These are phyloP conservation scores for Hypomontagnella submonticulosa DNA, from an alignment of 495 filamentous ascomycete genomes.

Conservation along the genomic window DNA sequence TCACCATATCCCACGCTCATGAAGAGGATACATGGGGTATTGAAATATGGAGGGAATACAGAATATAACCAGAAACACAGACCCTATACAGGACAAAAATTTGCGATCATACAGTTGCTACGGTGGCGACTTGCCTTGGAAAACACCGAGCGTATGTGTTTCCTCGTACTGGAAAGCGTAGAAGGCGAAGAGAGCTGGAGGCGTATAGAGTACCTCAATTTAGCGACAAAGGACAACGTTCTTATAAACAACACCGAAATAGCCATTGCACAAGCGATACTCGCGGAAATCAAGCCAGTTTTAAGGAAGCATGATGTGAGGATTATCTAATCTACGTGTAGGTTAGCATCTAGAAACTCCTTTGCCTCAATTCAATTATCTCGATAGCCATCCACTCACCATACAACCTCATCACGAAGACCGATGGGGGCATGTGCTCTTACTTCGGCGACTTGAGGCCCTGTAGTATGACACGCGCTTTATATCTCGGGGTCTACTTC, in stretches of 20 bases:
- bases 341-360: no score
- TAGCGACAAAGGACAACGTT: background rate
- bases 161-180: slow-evolving; percentile 21
- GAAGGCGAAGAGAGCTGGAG: slow-evolving; percentile 19
- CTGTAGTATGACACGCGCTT: no score
- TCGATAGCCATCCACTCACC: no score
- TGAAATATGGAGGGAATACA: slow-evolving; percentile 5
- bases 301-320: slow-evolving; percentile 1
- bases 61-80: slow-evolving; percentile 37
- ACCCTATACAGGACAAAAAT: slow-evolving; percentile 31
- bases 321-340: slow-evolving; percentile 2
- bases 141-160: slow-evolving; percentile 5
- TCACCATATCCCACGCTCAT: background rate
- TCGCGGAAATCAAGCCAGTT: background rate
- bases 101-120: slow-evolving; percentile 37
- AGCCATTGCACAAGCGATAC: background rate
- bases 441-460: no score
- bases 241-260: slow-evolving; percentile 1
- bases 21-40: background rate
- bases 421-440: no score
- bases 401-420: no score
- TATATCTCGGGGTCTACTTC: no score
- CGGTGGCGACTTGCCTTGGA: slow-evolving; percentile 17
- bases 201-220: slow-evolving; percentile 10
- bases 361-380: background rate